Evolutionary conservation across 2,329 filamentous ascomycete genomes (phyloP), one percentile per base, ranked within the genome.

Genomic region (Amauroascus niger): DNA sequence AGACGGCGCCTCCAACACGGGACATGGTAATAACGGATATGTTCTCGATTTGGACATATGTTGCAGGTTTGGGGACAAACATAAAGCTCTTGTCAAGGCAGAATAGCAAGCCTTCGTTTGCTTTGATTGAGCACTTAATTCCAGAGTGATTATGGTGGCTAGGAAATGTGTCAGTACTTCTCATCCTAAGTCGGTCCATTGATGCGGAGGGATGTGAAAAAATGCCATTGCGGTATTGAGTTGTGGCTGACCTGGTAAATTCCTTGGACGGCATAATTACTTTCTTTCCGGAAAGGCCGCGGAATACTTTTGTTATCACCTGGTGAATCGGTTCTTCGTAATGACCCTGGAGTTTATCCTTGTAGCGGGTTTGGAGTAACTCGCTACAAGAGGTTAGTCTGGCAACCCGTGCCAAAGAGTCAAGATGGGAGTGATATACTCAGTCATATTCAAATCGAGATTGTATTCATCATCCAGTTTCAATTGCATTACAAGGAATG

Each of bases 81-180:
- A 98, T 94, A 71, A 98, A 95, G 6, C 90, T 91, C 74, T 96
- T 96, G 72, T 98, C 93, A 61, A 98, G 75, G 69, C 90, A 96
- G 79, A 95, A 98, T 49, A 98, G 76, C 67, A 95, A 90, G 57
- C 94, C 93, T 74, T 98, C 93, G 70, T 94, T 96, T 52, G 94
- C 94, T 74, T 98, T 98, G 81, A 98, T 96, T n/a, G 90, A 95
- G 72, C 93, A 98, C 74, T 98, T 98, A 72, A 98, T 94, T 55
- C 93, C 93, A 61, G 84, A 88, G 70, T 96, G 90, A 64, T 86
- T 83, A 68, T 95, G 89, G 73, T 97, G 93, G 61, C 87, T 69
- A 41, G 56, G 70, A 74, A 54, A 41, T 28, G 44, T 26, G 53
- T 58, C 52, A 60, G 54, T 50, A 33, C 37, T 33, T 46, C 37